These are phyloP conservation scores for Botryosphaeria dothidea DNA, from an alignment of 2,329 filamentous ascomycete genomes.

Conservation along the genomic window DNA sequence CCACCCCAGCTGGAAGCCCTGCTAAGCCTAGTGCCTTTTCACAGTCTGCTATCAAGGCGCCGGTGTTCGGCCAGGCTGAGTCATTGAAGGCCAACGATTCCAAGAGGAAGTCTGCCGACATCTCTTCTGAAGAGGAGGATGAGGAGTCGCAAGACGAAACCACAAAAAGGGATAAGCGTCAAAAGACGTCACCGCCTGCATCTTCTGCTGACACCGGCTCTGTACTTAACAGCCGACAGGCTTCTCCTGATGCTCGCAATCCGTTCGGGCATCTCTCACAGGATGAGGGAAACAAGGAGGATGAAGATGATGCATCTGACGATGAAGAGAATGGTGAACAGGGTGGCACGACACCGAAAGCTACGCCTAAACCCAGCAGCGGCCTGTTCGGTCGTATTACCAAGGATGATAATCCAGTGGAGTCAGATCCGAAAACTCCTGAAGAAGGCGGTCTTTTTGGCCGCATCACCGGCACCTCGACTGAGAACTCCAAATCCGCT, in stretches of 20 bases:
- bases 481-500: background rate
- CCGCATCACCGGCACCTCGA: constrained; percentile 9
- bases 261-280: constrained; percentile 14
- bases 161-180: background rate
- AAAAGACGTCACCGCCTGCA: constrained; percentile 5
- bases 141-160: constrained; percentile 4
- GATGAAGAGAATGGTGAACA: constrained; percentile 8
- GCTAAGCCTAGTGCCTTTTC: background rate
- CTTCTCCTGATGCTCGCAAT: constrained; percentile 14
- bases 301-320: constrained; percentile 9
- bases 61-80: background rate
- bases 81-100: background rate
- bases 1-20: constrained; percentile 14
- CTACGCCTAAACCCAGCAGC: background rate
- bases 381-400: constrained; percentile 17
- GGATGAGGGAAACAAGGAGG: constrained; percentile 10
- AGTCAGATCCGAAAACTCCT: background rate
- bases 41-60: constrained; percentile 10
- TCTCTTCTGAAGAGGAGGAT: constrained; percentile 2
- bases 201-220: constrained; percentile 9
- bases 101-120: constrained; percentile 4
- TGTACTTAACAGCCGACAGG: constrained; percentile 15
- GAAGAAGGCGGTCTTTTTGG: background rate
- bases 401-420: background rate
- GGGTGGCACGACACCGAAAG: constrained; percentile 12